phyloP scores from a whole-genome alignment of 2,329 filamentous ascomycete species.

The Podosphaera aphanis region DNA sequence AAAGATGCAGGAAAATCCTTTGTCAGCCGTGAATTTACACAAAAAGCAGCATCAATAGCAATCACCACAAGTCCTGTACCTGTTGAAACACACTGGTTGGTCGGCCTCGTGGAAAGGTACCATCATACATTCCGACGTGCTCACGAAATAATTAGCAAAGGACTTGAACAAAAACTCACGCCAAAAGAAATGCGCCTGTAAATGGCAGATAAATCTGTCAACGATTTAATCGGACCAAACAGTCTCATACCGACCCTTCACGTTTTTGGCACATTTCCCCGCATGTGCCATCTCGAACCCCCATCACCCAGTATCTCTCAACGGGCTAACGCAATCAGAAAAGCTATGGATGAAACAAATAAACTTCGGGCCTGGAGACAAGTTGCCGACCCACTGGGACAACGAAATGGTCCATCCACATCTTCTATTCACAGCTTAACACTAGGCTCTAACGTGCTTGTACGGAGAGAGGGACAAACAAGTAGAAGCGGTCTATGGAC shows the following conservation, averaged over 20 bases:
- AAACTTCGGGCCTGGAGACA: not conserved
- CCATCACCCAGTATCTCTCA: not conserved
- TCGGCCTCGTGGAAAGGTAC: slow-evolving; percentile 1
- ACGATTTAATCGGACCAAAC: slow-evolving; percentile 1
- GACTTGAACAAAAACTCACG: not conserved
- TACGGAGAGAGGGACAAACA: slow-evolving; percentile 1
- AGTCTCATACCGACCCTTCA: slow-evolving; percentile 2
- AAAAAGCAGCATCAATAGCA: not conserved
- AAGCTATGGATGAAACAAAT: slow-evolving; percentile 2
- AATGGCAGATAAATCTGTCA: slow-evolving; percentile 4
- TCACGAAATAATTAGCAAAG: slow-evolving; percentile 1
- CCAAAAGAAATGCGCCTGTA: slow-evolving; percentile 1
- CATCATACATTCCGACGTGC: not conserved
- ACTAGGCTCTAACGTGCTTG: slow-evolving; percentile 1
- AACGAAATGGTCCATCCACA: not conserved
- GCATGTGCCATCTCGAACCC: not conserved
- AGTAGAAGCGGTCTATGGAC: not conserved
- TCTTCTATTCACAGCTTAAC: not conserved
- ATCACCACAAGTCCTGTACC: not conserved
- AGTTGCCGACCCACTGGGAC: not conserved
- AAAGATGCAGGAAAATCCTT: too few species aligned
- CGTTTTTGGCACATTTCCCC: slow-evolving; percentile 2
- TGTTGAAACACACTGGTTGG: not conserved
- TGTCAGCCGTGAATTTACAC: slow-evolving; percentile 1
- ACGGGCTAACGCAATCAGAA: slow-evolving; percentile 1